These are phyloP conservation scores for Prunus davidiana DNA, from an alignment of 306 rosid genomes.

Conservation along the genomic window DNA sequence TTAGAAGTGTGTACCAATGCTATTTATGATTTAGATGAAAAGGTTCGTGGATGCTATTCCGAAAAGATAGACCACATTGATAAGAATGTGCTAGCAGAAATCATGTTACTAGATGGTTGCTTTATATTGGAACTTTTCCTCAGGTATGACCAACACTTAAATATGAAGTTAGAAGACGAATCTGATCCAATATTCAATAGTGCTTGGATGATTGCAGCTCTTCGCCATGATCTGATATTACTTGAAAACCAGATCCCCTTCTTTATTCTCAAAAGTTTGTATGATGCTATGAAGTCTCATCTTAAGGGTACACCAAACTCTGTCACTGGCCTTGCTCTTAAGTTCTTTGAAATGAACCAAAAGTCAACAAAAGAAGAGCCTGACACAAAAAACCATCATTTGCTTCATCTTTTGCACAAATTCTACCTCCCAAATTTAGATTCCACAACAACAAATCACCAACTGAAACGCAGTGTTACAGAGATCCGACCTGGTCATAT, in stretches of 20 bases:
- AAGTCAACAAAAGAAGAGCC: background rate
- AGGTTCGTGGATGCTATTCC: conserved; percentile 17
- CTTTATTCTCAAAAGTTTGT: conserved; percentile 21
- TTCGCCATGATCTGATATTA: conserved; percentile 24
- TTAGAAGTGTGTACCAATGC: conserved; percentile 9
- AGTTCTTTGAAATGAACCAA: background rate
- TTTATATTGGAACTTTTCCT: conserved; percentile 39
- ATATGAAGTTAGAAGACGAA: background rate
- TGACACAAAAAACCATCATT: background rate
- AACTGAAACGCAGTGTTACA: background rate
- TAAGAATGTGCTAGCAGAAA: background rate
- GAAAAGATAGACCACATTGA: background rate
- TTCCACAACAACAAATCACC: background rate
- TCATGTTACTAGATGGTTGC: conserved; percentile 37
- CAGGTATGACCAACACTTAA: background rate
- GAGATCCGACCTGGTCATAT: background rate
- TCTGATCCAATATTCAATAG: background rate
- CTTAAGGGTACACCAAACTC: background rate
- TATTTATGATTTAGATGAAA: background rate
- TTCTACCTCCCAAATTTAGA: background rate
- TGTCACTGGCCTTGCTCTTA: conserved; percentile 5
- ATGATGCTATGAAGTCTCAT: background rate
- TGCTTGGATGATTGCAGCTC: background rate
- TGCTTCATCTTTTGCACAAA: conserved; percentile 29
- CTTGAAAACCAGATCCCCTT: conserved; percentile 39